Conservation (phyloP, 805 yeast genomes). For the Zygoascus biomembranicola region DNA sequence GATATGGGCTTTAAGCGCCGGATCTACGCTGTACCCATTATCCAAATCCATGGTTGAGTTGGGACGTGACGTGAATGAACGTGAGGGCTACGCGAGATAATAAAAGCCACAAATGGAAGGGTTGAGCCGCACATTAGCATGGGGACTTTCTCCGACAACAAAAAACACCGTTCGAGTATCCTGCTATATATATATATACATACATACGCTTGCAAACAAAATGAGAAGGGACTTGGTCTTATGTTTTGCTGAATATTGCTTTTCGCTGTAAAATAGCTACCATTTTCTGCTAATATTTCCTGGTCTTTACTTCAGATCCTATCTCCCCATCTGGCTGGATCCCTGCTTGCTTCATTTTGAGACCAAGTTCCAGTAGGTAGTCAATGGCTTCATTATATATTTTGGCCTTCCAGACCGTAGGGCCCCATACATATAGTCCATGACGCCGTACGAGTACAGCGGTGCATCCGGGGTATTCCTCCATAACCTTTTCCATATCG, state of each 20-base stretch:
- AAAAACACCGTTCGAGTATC: too few relatives aligned
- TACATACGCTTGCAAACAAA: too few relatives aligned
- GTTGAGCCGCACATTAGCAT: too few relatives aligned
- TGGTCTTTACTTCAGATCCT: conserved; percentile 18
- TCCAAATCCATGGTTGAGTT: neutral
- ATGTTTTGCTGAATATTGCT: too few relatives aligned
- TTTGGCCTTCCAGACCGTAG: conserved; percentile 85
- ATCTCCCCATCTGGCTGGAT: conserved; percentile 32
- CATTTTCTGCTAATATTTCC: neutral
- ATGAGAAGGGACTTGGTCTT: too few relatives aligned
- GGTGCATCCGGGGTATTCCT: conserved; percentile 64
- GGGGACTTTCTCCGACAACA: too few relatives aligned
- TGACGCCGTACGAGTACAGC: conserved; percentile 90
- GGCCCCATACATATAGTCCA: conserved; percentile 97
- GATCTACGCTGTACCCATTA: conserved; percentile 17
- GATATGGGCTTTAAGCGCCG: conserved; percentile 50
- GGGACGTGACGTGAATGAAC: neutral
- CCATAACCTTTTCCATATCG: conserved; percentile 53
- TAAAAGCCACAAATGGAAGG: too few relatives aligned
- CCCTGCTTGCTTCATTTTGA: conserved; percentile 69
- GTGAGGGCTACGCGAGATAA: neutral
- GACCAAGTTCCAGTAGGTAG: conserved; percentile 74
- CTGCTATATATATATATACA: too few relatives aligned
- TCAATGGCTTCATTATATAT: conserved; percentile 90
- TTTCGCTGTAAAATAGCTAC: too few relatives aligned